Percentiles rank a stretch among this genome's conserved stretches.
phyloP scores from a whole-genome alignment of 305 asterid species.

The Plantago coronopus region DNA sequence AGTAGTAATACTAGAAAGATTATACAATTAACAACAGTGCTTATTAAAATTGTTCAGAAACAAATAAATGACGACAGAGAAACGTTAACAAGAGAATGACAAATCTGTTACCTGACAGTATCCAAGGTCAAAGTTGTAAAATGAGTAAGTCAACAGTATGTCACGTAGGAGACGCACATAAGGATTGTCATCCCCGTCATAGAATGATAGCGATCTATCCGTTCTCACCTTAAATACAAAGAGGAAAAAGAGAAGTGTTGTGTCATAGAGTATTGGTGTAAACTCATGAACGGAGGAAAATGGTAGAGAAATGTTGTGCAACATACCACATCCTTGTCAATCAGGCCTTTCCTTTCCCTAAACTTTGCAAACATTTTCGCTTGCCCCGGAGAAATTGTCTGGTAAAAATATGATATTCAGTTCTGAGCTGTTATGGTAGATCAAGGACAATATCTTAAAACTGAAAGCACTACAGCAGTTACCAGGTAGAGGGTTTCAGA shows the following conservation, averaged over 20 bases:
- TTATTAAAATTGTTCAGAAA: slow-evolving; percentile 13
- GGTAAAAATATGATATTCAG: slow-evolving; percentile 20
- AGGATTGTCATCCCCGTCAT: slow-evolving; percentile 97
- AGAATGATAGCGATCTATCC: slow-evolving; percentile 77
- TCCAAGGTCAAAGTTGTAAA: slow-evolving; percentile 99
- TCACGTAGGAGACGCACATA: slow-evolving; percentile 79
- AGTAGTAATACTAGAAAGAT: slow-evolving; percentile 13
- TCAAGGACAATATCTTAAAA: slow-evolving; percentile 17
- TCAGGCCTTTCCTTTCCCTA: slow-evolving; percentile 96
- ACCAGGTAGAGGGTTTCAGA: slow-evolving; percentile 12
- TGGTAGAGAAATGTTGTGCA: slow-evolving; percentile 14
- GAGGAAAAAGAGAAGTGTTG: slow-evolving; percentile 4
- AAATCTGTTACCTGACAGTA: slow-evolving; percentile 83
- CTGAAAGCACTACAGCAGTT: slow-evolving; percentile 8
- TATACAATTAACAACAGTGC: slow-evolving; percentile 9
- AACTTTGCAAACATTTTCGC: slow-evolving; percentile 88
- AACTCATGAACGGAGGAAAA: slow-evolving; percentile 3
- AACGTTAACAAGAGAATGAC: slow-evolving; percentile 9
- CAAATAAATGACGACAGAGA: slow-evolving; percentile 10
- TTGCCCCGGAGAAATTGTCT: slow-evolving; percentile 85
- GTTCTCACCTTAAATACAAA: slow-evolving; percentile 79
- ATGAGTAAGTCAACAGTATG: slow-evolving; percentile 91
- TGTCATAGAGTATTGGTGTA: slow-evolving; percentile 19
- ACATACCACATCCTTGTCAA: slow-evolving; percentile 97
- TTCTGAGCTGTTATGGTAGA: slow-evolving; percentile 16